A percentile compares a stretch with the other conserved stretches of the same genome.
These are phyloP conservation scores for Circinella minor DNA, from an alignment of 371 early-diverging fungal genomes.

Conservation along the genomic window DNA sequence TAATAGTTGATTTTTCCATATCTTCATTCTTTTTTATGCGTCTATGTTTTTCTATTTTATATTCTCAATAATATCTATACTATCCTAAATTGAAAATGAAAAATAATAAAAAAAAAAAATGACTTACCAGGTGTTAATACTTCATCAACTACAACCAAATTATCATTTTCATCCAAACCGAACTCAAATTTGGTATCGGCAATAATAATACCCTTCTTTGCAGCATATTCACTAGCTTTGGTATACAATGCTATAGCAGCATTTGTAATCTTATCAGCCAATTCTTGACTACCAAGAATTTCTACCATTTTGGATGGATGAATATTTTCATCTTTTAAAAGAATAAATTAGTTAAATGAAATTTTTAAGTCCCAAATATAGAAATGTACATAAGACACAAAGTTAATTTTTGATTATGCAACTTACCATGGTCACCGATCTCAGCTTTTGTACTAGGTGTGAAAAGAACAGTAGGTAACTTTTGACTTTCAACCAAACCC, in stretches of 20 bases:
- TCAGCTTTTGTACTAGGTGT: slow-evolving; percentile 99
- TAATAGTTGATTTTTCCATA: not conserved
- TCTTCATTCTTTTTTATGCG: not conserved
- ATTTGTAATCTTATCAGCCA: slow-evolving; percentile 44
- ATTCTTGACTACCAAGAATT: slow-evolving; percentile 74
- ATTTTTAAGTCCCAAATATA: too few species aligned
- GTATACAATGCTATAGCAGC: slow-evolving; percentile 51
- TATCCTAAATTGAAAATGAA: not conserved
- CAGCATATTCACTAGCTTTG: slow-evolving; percentile 79
- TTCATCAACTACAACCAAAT: slow-evolving; percentile 90
- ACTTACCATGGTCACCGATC: slow-evolving; percentile 89
- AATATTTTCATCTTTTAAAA: slow-evolving; percentile 88
- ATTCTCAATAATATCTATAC: too few species aligned
- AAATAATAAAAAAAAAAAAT: not conserved
- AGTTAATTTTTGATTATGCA: not conserved
- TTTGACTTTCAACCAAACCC: slow-evolving; percentile 85
- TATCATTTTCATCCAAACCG: slow-evolving; percentile 86
- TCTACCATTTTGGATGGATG: slow-evolving; percentile 89
- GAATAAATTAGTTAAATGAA: not conserved
- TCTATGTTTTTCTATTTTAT: too few species aligned
- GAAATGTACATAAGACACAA: slow-evolving; percentile 5
- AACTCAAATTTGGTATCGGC: slow-evolving; percentile 99
- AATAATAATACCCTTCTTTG: slow-evolving; percentile 89
- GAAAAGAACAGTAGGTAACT: slow-evolving; percentile 83
- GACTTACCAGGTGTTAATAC: slow-evolving; percentile 90